phyloP scores from a whole-genome alignment of 768 basidiomycete genomes.

The Rhizopogon salebrosus region DNA sequence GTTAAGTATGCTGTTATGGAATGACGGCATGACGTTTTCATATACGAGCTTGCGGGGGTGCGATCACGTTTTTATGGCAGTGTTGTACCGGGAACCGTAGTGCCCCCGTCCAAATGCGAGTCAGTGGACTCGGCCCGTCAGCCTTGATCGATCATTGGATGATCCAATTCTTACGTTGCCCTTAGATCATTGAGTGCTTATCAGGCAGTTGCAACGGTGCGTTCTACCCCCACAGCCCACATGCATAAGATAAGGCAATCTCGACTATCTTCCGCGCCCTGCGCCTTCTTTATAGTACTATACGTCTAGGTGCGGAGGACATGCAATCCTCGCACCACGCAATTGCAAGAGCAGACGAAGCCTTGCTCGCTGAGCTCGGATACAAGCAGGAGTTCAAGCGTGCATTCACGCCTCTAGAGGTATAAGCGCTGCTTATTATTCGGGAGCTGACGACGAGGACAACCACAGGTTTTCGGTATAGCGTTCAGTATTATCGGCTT shows the following conservation, averaged over 20 bases:
- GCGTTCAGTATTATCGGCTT: conserved; percentile 27
- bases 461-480: conserved; percentile 20
- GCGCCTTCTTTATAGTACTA: not conserved
- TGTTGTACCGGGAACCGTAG: too few species aligned
- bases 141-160: too few species aligned
- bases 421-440: not conserved
- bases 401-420: conserved; percentile 8
- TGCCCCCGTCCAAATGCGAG: too few species aligned
- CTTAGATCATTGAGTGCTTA: too few species aligned
- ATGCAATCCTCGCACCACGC: not conserved
- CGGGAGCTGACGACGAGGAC: not conserved
- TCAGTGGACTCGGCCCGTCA: too few species aligned
- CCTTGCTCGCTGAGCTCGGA: conserved; percentile 29
- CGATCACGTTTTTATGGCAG: too few species aligned
- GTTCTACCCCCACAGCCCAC: too few species aligned
- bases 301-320: not conserved
- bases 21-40: too few species aligned
- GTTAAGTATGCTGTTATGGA: too few species aligned
- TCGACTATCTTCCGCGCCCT: not conserved
- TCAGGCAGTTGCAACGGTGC: too few species aligned
- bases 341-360: conserved; percentile 17
- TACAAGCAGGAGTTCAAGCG: conserved; percentile 23
- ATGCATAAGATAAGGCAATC: not conserved
- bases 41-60: too few species aligned
- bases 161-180: too few species aligned